Base-by-base conservation (phyloP, 805 yeast species). In the Grigorovia jiainica region DNA sequence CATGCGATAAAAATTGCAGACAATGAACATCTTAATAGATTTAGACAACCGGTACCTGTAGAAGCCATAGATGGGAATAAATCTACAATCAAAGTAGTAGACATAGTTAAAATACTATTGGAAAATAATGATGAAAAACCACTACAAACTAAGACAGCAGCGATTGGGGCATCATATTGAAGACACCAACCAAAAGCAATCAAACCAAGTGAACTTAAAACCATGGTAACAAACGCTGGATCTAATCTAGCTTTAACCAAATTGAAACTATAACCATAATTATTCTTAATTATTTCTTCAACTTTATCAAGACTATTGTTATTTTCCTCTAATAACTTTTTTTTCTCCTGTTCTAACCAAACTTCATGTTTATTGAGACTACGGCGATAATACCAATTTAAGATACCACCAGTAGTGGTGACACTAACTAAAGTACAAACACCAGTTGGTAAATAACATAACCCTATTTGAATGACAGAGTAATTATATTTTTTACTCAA, bases 401-500 rank as follows among this genome's bases (percentile, higher is more conserved):
- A 54, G 3, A 75, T 33, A 47, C 67, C 64, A 1, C 95, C 95
- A 3, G 78, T 61, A 0, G 56, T 29, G 0, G 84, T 46, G 0
- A 89, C 74, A 19, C 90, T 86, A 0, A 68, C 31, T 13, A 83
- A 57, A 4, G 85, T 75, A 9, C 81, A 82, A 0, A 75, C 49
- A 13, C 95, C 95, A 17, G 81, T 77, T 3, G 95, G 82, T 34
- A 87, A 65, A 53, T 78, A 87, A 42, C 86, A 76, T 15, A 77
- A 60, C 3, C 95, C 95, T 32, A 84, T 75, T 36, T 75, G 68
- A 36, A 75, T 62, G 1, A 78, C 72, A 1, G 70, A 48, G 45
- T 76, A 72, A 23, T 68, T 60, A 49, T 85, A 84, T 5, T 63
- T 47, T 7, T 58, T 57, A 25, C 73, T 65, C 25, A 86, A 58